Percentiles rank a stretch among this genome's conserved stretches.
These are phyloP conservation scores for Haberlea rhodopensis DNA, from an alignment of 257 asterid genomes.

Conservation along the genomic window DNA sequence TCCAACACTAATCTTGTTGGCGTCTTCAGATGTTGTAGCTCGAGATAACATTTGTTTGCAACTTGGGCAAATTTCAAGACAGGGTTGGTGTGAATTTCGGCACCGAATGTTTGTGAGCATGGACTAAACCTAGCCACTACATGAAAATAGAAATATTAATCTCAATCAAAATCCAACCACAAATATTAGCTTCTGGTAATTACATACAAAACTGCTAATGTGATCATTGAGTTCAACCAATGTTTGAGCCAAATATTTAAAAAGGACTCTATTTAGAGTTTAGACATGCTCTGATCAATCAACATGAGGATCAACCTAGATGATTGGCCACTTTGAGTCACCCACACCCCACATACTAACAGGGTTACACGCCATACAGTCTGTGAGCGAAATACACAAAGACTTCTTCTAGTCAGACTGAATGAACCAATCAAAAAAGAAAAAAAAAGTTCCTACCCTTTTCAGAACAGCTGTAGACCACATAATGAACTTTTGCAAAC, in stretches of 20 bases:
- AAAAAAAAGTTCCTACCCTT: background rate
- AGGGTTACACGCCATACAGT: background rate
- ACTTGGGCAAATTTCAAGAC: conserved; percentile 26
- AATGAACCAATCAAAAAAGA: background rate
- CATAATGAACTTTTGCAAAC: background rate
- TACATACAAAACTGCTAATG: conserved; percentile 5
- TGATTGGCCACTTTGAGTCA: background rate
- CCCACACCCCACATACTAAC: background rate
- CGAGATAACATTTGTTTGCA: conserved; percentile 54
- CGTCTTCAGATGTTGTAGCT: conserved; percentile 43
- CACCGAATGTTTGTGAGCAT: conserved; percentile 16
- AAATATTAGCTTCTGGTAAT: background rate
- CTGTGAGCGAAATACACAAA: background rate
- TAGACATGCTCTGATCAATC: background rate
- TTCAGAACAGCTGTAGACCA: background rate
- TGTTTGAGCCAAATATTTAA: background rate
- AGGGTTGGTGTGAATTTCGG: conserved; percentile 27
- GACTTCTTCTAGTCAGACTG: background rate
- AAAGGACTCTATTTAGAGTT: no score
- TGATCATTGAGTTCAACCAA: conserved; percentile 2
- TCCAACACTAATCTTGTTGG: conserved; percentile 58
- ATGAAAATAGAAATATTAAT: background rate
- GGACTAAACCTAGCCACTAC: conserved; percentile 25
- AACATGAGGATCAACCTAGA: background rate
- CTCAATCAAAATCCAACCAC: conserved; percentile 3